These are phyloP conservation scores for Diaporthe ilicicola DNA, from an alignment of 2,329 filamentous ascomycete genomes.

Conservation along the genomic window DNA sequence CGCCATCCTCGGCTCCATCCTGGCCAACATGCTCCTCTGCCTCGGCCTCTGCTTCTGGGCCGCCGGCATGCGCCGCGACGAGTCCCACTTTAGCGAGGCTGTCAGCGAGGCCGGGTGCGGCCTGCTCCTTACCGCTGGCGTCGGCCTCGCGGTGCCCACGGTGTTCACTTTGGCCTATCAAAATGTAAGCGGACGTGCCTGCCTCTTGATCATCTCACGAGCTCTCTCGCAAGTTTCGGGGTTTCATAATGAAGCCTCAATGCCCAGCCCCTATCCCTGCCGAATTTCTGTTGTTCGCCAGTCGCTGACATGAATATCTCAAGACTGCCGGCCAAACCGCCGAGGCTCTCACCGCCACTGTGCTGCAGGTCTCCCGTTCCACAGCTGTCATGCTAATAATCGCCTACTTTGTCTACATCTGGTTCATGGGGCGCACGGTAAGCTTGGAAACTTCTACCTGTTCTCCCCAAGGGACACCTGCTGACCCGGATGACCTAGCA, in stretches of 20 bases:
- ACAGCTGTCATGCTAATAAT: slow-evolving; percentile 66
- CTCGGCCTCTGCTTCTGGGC: slow-evolving; percentile 82
- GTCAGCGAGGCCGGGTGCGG: slow-evolving; percentile 83
- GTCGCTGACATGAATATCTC: neutral
- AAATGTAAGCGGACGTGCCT: neutral
- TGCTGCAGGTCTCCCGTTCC: slow-evolving; percentile 64
- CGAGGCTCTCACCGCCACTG: slow-evolving; percentile 47
- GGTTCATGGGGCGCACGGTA: slow-evolving; percentile 64
- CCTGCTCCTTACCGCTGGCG: slow-evolving; percentile 75
- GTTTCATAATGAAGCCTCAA: neutral
- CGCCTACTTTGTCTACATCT: slow-evolving; percentile 62
- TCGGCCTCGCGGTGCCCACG: slow-evolving; percentile 52
- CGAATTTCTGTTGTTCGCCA: neutral
- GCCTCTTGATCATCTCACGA: neutral
- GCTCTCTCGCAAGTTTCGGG: neutral
- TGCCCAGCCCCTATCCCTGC: neutral
- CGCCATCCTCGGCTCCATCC: slow-evolving; percentile 82
- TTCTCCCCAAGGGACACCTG: neutral
- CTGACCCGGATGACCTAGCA: slow-evolving; percentile 43
- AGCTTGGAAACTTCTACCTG: neutral
- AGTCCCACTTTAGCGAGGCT: slow-evolving; percentile 76
- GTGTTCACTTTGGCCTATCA: slow-evolving; percentile 36
- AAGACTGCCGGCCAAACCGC: slow-evolving; percentile 16
- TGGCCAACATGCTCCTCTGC: slow-evolving; percentile 84
- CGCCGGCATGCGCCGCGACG: slow-evolving; percentile 73